Conservation (phyloP, 768 basidiomycete genomes). For the Paxillus rubicundulus region DNA sequence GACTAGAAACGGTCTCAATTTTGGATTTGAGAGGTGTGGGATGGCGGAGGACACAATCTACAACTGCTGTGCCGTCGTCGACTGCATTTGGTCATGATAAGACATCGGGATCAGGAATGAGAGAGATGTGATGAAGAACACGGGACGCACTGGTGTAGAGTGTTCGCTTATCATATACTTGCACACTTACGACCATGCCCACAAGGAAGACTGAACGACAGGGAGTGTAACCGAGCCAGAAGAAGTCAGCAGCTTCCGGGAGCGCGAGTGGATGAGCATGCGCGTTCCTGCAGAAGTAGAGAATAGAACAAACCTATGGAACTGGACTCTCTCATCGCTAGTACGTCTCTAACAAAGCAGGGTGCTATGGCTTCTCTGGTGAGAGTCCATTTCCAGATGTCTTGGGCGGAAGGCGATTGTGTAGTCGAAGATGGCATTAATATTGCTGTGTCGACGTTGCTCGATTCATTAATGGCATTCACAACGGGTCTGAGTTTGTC, state of each 20-base stretch:
- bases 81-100: conserved; percentile 39
- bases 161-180: conserved; percentile 55
- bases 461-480: no score
- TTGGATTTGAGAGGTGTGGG: conserved; percentile 18
- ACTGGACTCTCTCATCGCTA: conserved; percentile 41
- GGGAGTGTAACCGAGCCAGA: conserved; percentile 69
- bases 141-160: conserved; percentile 53
- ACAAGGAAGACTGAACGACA: conserved; percentile 62
- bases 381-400: conserved; percentile 52
- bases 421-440: no score
- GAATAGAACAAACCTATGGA: conserved; percentile 27
- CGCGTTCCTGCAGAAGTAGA: background rate
- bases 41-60: conserved; percentile 60
- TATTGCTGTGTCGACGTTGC: no score
- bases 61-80: conserved; percentile 73
- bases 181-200: conserved; percentile 64
- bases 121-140: background rate
- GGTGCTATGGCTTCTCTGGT: conserved; percentile 52
- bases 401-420: conserved; percentile 7
- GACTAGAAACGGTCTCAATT: conserved; percentile 3
- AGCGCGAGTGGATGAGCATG: background rate
- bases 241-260: conserved; percentile 53
- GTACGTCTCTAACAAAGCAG: conserved; percentile 54
- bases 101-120: background rate
- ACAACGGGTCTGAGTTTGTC: no score